Evolutionary conservation across 139 green algal genomes (phyloP).

Genomic region (Axilococcus clingmanii): DNA sequence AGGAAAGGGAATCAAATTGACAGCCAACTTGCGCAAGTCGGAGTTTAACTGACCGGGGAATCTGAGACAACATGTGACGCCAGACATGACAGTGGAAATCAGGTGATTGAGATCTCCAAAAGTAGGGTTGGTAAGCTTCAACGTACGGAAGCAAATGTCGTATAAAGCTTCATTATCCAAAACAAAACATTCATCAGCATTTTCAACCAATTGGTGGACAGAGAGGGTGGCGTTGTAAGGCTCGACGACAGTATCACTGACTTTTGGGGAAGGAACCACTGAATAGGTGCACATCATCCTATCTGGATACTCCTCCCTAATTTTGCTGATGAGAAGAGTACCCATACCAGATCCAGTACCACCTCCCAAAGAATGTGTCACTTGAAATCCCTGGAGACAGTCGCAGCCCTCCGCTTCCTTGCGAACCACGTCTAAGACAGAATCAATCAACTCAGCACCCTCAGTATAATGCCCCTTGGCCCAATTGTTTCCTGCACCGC

Average conservation of each 20-base stretch:
- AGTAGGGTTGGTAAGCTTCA: constrained; percentile 92
- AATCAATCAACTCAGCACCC: constrained; percentile 96
- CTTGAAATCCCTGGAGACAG: constrained; percentile 93
- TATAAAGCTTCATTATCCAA: constrained; percentile 96
- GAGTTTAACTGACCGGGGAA: constrained; percentile 92
- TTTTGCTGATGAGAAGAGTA: constrained; percentile 97
- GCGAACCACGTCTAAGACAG: constrained; percentile 90
- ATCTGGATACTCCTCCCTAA: constrained; percentile 96
- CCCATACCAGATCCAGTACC: constrained; percentile 96
- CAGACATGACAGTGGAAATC: constrained; percentile 83
- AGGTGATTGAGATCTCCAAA: constrained; percentile 90
- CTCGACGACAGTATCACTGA: constrained; percentile 81
- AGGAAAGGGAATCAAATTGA: constrained; percentile 92
- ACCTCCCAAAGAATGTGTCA: constrained; percentile 88
- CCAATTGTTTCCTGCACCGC: constrained; percentile 96
- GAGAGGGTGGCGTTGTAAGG: constrained; percentile 83
- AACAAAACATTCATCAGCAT: constrained; percentile 94
- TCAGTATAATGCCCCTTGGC: constrained; percentile 99
- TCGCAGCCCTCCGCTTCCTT: constrained; percentile 97
- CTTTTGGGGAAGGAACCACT: constrained; percentile 92
- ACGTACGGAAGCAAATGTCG: constrained; percentile 96
- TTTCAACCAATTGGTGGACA: constrained; percentile 87
- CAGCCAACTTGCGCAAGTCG: constrained; percentile 83
- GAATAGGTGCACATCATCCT: constrained; percentile 98
- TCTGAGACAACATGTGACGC: constrained; percentile 90